Base-by-base conservation (phyloP, 306 rosid species). In the Dicorynia guianensis region DNA sequence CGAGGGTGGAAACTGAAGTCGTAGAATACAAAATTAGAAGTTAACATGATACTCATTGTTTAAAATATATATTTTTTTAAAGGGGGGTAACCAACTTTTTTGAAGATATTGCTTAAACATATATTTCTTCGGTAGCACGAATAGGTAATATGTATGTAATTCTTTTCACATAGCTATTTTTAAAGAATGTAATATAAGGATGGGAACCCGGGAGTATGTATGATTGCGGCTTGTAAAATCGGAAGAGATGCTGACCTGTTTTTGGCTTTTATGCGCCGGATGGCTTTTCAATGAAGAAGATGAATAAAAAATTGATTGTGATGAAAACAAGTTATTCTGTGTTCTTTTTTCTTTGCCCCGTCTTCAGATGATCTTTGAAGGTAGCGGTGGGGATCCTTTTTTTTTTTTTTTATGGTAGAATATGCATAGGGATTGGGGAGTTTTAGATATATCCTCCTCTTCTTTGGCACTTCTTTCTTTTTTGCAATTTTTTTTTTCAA, bases 1-100 rank as follows among this genome's bases (percentile, higher is more conserved):
- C 95, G 90, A 40, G 97, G 98, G 64, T 95, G 98, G 98, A 87
- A 91, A 78, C 61, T 95, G 86, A 96, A 89, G 75, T 77, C 86
- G 43, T 56, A 83, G 76, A 71, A 53, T 13, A 58, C 59, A 58
- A n/a, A n/a, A 69, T 57, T 73, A 4, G 71, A 78, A 54, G 57
- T 58, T 63, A 74, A 39, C 44, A 52, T 8, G 0, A 63, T 63
- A 52, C 63, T n/a, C 57, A 13, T 46, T 63, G 43, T 55, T 47
- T 3, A 18, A 50, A 36, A 15, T 70, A 3, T n/a, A 50, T 14
- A 20, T 52, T 42, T 11, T 19, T 40, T 5, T 63, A 19, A 40
- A 71, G 2, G 75, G 75, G 54, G 15, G 13, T 52, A 20, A 25
- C 53, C 55, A 36, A 74, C 74, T 78, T 53, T 49, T 66, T 76